Evolutionary conservation across 495 filamentous ascomycete genomes (phyloP), one percentile per base, ranked within the genome.

Genomic region (Aspergillus incahuasiensis): DNA sequence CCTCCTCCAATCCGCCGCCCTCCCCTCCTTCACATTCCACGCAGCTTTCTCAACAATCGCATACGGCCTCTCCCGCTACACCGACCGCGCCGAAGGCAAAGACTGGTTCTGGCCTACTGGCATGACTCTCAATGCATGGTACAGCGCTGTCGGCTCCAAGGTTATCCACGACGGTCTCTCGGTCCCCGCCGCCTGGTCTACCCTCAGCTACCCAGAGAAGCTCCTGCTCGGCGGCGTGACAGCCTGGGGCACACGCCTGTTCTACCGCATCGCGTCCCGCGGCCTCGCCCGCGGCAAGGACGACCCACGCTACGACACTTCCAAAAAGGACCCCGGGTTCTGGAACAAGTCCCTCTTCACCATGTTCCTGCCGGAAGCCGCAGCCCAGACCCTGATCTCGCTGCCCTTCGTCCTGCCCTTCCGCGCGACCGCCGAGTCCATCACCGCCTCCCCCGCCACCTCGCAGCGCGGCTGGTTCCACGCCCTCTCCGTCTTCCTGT

Each of bases 121-220:
- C 18, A 80, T 78, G 61, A 75, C 83, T 24, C 54, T 71, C 54
- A 83, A 82, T 61, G 81, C 77, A 6, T 85, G 81, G 81, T 81
- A 79, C 79, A 76, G 69, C 49, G 78, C 82, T 38, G 59, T 84
- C 47, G 79, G 81, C 34, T 68, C 67, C 18, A 72, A 66, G 1
- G 64, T 80, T 15, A 60, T 74, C 22, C 60, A 67, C 41, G 56
- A 71, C 8, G 69, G 73, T 2, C 48, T 77, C 30, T 65, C 79
- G 0, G 44, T 81, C 3, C 41, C 52, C 0, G 58, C 66, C 28
- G 78, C 79, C 6, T 79, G 76, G 62, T 55, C 54, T 5, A 64
- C 65, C 3, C 62, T 84, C 7, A 68, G 73, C 1, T 79, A 79
- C 58, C 71, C 74, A 0, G 73, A 83, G 54, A 77, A 78, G 30